Conservation (phyloP, 1,139 yeast species). For the Blastobotrys serpentis region DNA sequence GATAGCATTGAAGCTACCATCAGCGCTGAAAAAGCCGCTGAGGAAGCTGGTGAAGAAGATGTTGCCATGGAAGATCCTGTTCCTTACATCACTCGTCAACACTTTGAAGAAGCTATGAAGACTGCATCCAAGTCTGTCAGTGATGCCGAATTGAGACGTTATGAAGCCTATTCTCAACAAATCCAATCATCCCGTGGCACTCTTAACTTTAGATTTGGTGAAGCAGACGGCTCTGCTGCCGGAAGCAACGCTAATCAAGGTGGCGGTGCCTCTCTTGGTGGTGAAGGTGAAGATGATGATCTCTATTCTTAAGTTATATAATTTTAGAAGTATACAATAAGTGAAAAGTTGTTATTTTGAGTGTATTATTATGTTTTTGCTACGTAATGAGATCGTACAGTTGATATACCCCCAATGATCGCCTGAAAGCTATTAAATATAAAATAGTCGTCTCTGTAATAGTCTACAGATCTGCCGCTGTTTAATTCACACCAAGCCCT, state of each 20-base stretch:
- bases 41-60: slow-evolving; percentile 47
- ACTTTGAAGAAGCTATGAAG: slow-evolving; percentile 99
- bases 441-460: no score
- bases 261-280: slow-evolving; percentile 55
- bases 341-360: background rate
- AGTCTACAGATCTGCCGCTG: no score
- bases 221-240: slow-evolving; percentile 31
- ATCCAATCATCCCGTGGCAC: slow-evolving; percentile 92
- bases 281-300: slow-evolving; percentile 90
- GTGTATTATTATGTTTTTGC: no score
- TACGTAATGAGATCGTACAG: no score
- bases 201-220: slow-evolving; percentile 45
- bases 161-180: slow-evolving; percentile 97
- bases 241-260: slow-evolving; percentile 36
- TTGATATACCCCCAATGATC: no score
- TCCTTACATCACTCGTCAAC: slow-evolving; percentile 89
- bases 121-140: slow-evolving; percentile 97
- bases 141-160: slow-evolving; percentile 96
- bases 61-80: slow-evolving; percentile 84
- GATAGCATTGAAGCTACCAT: slow-evolving; percentile 86
- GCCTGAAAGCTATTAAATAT: no score
- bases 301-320: slow-evolving; percentile 61
- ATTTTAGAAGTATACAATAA: slow-evolving; percentile 3
- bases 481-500: slow-evolving; percentile 69
- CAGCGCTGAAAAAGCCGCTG: slow-evolving; percentile 48